Base-by-base conservation (phyloP, 2,329 filamentous ascomycete species). In the Tolypocladium endophyticum region DNA sequence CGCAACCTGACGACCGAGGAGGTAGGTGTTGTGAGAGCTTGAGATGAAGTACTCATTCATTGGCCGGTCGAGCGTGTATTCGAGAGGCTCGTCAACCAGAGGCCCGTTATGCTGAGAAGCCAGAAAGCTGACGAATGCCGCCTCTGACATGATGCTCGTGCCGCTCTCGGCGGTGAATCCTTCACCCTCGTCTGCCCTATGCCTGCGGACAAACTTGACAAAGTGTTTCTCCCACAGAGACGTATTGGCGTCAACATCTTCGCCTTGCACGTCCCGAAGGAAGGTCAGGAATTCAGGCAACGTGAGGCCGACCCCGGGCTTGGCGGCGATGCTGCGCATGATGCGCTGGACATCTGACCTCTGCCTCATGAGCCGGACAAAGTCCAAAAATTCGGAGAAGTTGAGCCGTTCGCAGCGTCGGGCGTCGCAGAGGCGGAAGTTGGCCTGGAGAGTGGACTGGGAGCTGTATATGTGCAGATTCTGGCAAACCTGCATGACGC, bases 41-140 rank as follows among this genome's bases (percentile, higher is more conserved):
- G 93, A 97, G 65, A 99, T 94, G 77, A 92, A 97, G 74, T 99
- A 99, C 71, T 97, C 93, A 71, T 96, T 96, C 71, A 97, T 78
- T 0, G 94, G 94, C 30, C 89, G 85, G 69, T 96, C 86, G 59
- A 97, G 84, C 7, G 78, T 78, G 59, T 86, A 84, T 35, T 84
- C 76, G 16, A 82, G 74, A n/a, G 84, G 81, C 62, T 82, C 80
- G 50, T 82, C 81, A 35, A 81, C 75, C 50, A 91, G 81, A 2
- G 89, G 80, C 2, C 84, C 80, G 68, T 95, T 96, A 66, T 86
- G 81, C 53, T 83, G 82, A 0, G 90, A 96, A 18, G 86, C 83
- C 16, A 96, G 77, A 68, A 88, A 96, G 14, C 84, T 84, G 35
- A 90, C 85, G 66, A 99, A 90, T 1, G 86, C 89, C 47, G 88